These are phyloP conservation scores for Immersiporthe knoxdaviesiana DNA, from an alignment of 2,329 filamentous ascomycete genomes.

Conservation along the genomic window DNA sequence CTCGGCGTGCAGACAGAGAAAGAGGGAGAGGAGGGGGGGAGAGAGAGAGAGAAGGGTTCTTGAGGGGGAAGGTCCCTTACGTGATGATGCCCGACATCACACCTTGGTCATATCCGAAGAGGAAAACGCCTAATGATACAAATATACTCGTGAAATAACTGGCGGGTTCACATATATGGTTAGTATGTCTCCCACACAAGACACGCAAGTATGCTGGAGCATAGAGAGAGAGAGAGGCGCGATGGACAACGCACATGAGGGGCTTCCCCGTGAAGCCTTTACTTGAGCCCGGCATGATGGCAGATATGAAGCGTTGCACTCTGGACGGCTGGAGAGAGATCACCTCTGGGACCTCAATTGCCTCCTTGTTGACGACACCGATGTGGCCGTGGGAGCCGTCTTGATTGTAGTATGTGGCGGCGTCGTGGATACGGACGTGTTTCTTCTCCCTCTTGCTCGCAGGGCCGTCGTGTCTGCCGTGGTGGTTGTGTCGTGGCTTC, in stretches of 20 bases:
- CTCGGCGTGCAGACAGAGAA: slow-evolving; percentile 31
- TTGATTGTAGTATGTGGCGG: slow-evolving; percentile 28
- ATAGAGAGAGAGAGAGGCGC: slow-evolving; percentile 13
- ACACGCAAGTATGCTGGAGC: background rate
- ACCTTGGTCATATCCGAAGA: slow-evolving; percentile 89
- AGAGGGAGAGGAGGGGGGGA: background rate
- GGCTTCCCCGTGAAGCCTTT: slow-evolving; percentile 94
- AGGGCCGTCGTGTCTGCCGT: slow-evolving; percentile 38
- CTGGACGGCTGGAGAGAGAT: slow-evolving; percentile 64
- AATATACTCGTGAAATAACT: slow-evolving; percentile 96
- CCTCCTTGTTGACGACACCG: slow-evolving; percentile 66
- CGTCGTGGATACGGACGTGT: slow-evolving; percentile 68
- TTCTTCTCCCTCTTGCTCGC: slow-evolving; percentile 52
- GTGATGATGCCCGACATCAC: slow-evolving; percentile 79
- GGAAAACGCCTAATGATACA: slow-evolving; percentile 82
- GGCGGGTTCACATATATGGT: slow-evolving; percentile 17
- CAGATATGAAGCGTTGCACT: slow-evolving; percentile 71
- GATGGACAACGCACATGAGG: slow-evolving; percentile 70
- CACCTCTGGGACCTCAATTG: slow-evolving; percentile 79
- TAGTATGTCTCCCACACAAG: slow-evolving; percentile 19
- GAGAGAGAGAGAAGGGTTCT: background rate
- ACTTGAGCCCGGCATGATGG: slow-evolving; percentile 83
- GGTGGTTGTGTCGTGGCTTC: slow-evolving; percentile 49
- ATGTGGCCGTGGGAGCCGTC: slow-evolving; percentile 41
- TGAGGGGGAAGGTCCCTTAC: slow-evolving; percentile 50